These are phyloP conservation scores for Martiniozyma asiatica DNA, from an alignment of 1,139 yeast genomes.

Conservation along the genomic window DNA sequence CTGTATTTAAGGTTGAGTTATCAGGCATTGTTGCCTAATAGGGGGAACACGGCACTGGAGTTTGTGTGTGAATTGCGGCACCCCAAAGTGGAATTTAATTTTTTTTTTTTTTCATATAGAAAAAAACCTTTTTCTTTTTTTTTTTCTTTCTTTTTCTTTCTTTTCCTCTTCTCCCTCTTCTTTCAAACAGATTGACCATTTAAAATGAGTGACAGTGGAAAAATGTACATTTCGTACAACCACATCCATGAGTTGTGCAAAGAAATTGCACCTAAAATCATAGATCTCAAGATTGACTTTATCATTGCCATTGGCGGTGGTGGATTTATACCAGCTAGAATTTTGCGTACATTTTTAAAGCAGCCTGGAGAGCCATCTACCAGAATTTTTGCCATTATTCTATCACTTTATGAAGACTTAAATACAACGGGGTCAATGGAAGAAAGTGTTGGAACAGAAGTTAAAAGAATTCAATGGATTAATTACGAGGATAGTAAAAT, in stretches of 20 bases:
- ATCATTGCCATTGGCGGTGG: conserved; percentile 55
- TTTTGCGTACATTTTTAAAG: conserved; percentile 80
- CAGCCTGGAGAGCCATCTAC: conserved; percentile 79
- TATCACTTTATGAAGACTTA: conserved; percentile 78
- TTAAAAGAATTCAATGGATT: conserved; percentile 91
- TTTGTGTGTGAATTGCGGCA: too few species aligned
- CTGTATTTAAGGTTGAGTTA: too few species aligned
- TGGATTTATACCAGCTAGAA: conserved; percentile 93
- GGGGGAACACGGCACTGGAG: too few species aligned
- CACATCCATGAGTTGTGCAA: conserved; percentile 51
- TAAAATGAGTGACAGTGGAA: too few species aligned
- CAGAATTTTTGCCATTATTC: conserved; percentile 87
- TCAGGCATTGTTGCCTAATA: too few species aligned
- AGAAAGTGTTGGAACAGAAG: conserved; percentile 72
- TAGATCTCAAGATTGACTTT: conserved; percentile 38
- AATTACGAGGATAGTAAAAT: conserved; percentile 44
- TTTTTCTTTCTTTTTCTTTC: too few species aligned
- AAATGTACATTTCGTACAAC: conserved; percentile 49
- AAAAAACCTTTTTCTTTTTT: too few species aligned
- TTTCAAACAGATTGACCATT: too few species aligned
- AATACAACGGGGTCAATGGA: conserved; percentile 44
- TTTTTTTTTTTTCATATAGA: too few species aligned
- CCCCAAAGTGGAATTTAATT: too few species aligned
- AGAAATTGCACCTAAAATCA: conserved; percentile 36
- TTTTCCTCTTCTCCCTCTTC: too few species aligned